phyloP scores from a whole-genome alignment of 1,139 yeast species.

The Sporopachydermia cereana region DNA sequence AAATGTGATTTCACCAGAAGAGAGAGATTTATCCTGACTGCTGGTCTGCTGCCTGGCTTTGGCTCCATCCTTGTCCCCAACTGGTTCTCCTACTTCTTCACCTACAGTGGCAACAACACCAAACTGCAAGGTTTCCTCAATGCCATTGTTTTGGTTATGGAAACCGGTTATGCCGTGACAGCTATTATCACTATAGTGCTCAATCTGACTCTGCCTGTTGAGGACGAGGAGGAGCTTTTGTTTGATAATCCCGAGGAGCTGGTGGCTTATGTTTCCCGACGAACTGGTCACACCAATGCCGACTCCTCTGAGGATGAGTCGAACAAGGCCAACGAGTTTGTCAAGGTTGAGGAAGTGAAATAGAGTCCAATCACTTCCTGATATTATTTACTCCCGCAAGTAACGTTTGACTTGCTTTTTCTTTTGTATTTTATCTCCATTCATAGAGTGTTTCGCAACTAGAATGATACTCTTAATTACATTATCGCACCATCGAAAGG shows the following conservation, averaged over 20 bases:
- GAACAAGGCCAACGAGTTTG: neutral
- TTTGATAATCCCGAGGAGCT: neutral
- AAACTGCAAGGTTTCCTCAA: constrained; percentile 46
- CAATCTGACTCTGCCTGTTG: constrained; percentile 51
- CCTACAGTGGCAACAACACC: constrained; percentile 43
- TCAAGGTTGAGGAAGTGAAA: neutral
- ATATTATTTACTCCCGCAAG: too few species aligned
- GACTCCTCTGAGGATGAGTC: neutral
- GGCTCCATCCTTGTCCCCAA: constrained; percentile 48
- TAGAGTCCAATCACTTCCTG: too few species aligned
- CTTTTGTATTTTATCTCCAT: too few species aligned
- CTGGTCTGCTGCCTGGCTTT: constrained; percentile 50
- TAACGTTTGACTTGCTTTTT: too few species aligned
- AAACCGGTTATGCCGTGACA: constrained; percentile 59
- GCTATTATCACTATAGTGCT: constrained; percentile 54
- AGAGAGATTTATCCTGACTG: constrained; percentile 58
- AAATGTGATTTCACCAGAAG: constrained; percentile 59
- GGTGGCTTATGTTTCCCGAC: constrained; percentile 4
- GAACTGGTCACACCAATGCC: neutral
- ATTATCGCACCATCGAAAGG: too few species aligned
- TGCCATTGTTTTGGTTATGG: constrained; percentile 59
- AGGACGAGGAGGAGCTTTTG: constrained; percentile 36
- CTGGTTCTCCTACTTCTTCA: constrained; percentile 56
- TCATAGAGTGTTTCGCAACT: too few species aligned
- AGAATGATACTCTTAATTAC: too few species aligned